These are phyloP conservation scores for Boletus patriciae DNA, from an alignment of 768 basidiomycete genomes.

Conservation along the genomic window DNA sequence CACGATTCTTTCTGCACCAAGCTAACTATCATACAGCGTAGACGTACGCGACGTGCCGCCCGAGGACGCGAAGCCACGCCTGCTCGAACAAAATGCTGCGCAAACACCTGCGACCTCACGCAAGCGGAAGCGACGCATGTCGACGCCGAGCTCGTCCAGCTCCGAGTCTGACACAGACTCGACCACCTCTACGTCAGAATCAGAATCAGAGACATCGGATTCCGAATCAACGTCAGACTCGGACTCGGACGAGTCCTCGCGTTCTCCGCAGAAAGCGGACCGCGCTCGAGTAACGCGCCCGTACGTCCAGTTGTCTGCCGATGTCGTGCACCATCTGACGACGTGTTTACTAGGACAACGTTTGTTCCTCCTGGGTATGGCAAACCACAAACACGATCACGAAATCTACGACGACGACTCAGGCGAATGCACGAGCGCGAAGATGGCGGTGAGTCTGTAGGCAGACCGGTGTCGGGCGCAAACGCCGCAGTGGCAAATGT, in stretches of 20 bases:
- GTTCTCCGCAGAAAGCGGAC: constrained; percentile 6
- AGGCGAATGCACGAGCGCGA: constrained; percentile 40
- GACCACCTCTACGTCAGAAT: constrained; percentile 16
- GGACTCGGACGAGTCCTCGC: constrained; percentile 8
- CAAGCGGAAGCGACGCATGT: constrained; percentile 30
- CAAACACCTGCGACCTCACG: neutral
- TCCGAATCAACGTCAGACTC: constrained; percentile 22
- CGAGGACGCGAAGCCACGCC: too few relatives aligned
- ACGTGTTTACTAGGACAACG: constrained; percentile 4
- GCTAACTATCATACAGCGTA: constrained; percentile 18
- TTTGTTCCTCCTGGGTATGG: constrained; percentile 59
- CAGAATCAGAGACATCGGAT: constrained; percentile 23
- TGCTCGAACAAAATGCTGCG: neutral
- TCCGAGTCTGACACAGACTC: constrained; percentile 26
- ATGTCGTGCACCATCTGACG: neutral
- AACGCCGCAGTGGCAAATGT: constrained; percentile 37
- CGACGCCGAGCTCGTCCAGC: constrained; percentile 15
- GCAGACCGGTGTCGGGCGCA: constrained; percentile 36
- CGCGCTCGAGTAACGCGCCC: constrained; percentile 5
- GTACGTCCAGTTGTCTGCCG: constrained; percentile 3
- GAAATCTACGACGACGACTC: constrained; percentile 57
- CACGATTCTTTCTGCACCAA: too few relatives aligned
- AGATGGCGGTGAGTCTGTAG: constrained; percentile 10
- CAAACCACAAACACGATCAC: constrained; percentile 53
- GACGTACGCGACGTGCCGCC: constrained; percentile 3